Conservation (phyloP, 305 asterid species). For the Plantago lanceolata region DNA sequence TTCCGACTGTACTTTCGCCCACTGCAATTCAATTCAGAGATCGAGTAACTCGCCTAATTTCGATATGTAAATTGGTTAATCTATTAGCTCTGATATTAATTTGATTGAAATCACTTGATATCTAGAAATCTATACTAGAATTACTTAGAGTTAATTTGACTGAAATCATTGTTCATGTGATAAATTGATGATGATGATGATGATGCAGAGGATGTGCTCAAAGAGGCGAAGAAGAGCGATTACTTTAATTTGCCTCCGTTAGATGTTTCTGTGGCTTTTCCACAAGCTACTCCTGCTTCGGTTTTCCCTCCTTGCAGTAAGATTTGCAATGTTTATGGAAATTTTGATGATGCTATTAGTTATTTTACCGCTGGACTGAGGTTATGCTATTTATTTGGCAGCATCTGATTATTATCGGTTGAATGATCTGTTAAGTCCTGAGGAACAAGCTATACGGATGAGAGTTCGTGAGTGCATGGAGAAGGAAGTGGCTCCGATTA, state of each 20-base stretch:
- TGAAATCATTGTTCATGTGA: not conserved
- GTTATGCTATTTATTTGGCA: constrained; percentile 28
- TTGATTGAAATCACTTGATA: not conserved
- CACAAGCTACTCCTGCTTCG: constrained; percentile 97
- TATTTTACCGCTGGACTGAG: not conserved
- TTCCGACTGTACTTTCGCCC: too few relatives aligned
- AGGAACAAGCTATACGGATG: constrained; percentile 55
- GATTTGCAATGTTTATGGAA: constrained; percentile 11
- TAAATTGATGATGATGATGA: constrained; percentile 18
- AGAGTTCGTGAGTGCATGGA: constrained; percentile 65
- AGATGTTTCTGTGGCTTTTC: constrained; percentile 81
- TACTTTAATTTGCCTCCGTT: constrained; percentile 69
- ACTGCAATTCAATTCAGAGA: not conserved
- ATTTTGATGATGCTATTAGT: not conserved
- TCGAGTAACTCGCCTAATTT: not conserved
- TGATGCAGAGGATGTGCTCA: constrained; percentile 48
- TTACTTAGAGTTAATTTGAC: not conserved
- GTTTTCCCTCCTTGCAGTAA: constrained; percentile 76
- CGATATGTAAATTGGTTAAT: not conserved
- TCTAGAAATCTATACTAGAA: not conserved
- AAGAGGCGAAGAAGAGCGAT: constrained; percentile 55
- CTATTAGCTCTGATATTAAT: not conserved
- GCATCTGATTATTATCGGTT: constrained; percentile 63
- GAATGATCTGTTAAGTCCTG: constrained; percentile 56
- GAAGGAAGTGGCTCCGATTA: constrained; percentile 64